Base-by-base conservation (phyloP, 208 protist genomes). In the Angomonas deanei region DNA sequence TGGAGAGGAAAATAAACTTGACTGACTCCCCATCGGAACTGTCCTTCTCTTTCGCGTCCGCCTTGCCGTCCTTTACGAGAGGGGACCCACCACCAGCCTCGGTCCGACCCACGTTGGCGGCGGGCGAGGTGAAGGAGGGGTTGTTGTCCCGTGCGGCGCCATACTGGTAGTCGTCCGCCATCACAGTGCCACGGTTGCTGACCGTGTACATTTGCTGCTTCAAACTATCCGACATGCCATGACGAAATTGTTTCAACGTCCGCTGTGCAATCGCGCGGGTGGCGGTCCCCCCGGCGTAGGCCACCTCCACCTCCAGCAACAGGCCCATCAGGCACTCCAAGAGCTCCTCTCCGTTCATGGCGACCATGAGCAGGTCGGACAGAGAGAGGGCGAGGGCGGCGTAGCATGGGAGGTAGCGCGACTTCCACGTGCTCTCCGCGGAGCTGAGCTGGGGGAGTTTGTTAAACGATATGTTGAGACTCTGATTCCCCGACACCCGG, bases 281-380 rank as follows among this genome's bases (percentile, higher is more conserved):
- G 2, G 86, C 67, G 11, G 78, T 11, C 0, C 83, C 79, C 28
- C 58, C 48, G 0, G 77, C 78, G 61, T 83, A 86, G 4, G 64
- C 66, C 11, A 84, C 74, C 56, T 89, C 77, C 46, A 83, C n/a
- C 74, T 92, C 82, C 58, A 92, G 60, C 55, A 89, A 59, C 24
- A 92, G 64, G 2, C 75, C 72, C 55, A 82, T 81, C 27, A 92
- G 63, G 46, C 75, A 81, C 56, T 92, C 86, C 0, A 82, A 66
- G 63, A 90, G 88, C 31, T 79, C 80, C 1, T 47, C 63, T 19
- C 74, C 74, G 13, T 67, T 50, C 15, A 88, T 68, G 1, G 82
- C 73, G 2, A 76, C 61, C 19, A 77, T 56, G 8, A 92, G 59
- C 1, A 92, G 67, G 17, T 92, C 86, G 0, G 82, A 72, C 30